Percentiles rank a stretch among this genome's conserved stretches.
phyloP scores from a whole-genome alignment of 2,329 filamentous ascomycete genomes.

The Trichoderma gracile region DNA sequence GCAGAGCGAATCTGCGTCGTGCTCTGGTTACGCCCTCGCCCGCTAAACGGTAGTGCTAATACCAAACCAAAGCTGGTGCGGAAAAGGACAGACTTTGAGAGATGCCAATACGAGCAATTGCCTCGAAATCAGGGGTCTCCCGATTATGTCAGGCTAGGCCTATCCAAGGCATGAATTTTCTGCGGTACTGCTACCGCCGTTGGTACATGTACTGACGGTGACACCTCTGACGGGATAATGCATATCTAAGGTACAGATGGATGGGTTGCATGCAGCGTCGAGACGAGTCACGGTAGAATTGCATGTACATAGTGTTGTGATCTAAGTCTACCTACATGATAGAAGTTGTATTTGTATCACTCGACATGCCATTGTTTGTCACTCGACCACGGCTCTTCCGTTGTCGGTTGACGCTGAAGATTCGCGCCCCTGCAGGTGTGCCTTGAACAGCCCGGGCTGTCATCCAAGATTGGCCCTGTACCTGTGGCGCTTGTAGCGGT shows the following conservation, averaged over 20 bases:
- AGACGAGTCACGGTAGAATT: too few relatives aligned
- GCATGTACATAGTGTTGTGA: too few relatives aligned
- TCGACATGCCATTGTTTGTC: neutral
- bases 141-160: constrained; percentile 12
- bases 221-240: too few relatives aligned
- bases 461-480: neutral
- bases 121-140: constrained; percentile 24
- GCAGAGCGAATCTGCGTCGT: constrained; percentile 3
- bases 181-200: neutral
- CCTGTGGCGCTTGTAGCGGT: neutral
- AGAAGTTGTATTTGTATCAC: neutral
- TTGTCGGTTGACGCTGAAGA: neutral
- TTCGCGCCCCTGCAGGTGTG: neutral
- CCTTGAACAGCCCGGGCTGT: neutral
- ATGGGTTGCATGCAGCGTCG: too few relatives aligned
- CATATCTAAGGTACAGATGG: too few relatives aligned
- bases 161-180: constrained; percentile 5
- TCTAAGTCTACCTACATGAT: neutral
- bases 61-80: neutral
- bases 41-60: neutral
- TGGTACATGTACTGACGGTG: too few relatives aligned
- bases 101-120: constrained; percentile 14
- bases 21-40: constrained; percentile 5
- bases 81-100: constrained; percentile 9
- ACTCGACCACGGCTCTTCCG: too few relatives aligned